A percentile compares a stretch with the other conserved stretches of the same genome.
These are phyloP conservation scores for Podaxis carcinomalis DNA, from an alignment of 768 basidiomycete genomes.

Conservation along the genomic window DNA sequence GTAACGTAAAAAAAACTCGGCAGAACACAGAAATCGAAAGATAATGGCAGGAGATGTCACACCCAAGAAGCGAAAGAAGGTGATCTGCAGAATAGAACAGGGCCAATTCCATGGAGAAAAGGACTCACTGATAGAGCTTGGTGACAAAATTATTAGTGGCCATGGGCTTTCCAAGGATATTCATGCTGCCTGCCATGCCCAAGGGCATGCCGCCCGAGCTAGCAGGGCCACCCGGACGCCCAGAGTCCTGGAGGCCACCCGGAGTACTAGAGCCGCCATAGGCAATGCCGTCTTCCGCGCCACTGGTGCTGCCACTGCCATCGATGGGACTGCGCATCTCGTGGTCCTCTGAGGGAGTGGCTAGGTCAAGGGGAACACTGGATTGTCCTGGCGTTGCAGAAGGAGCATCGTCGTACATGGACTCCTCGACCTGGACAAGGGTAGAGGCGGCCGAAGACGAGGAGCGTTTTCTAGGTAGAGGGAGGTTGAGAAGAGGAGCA, in stretches of 20 bases:
- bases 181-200: slow-evolving; percentile 40
- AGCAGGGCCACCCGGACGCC: slow-evolving; percentile 11
- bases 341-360: slow-evolving; percentile 51
- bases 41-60: not conserved
- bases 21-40: slow-evolving; percentile 9
- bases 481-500: slow-evolving; percentile 47
- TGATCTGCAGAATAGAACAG: slow-evolving; percentile 3
- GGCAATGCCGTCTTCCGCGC: slow-evolving; percentile 33
- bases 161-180: slow-evolving; percentile 61
- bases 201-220: not conserved
- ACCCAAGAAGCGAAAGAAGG: not conserved
- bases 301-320: slow-evolving; percentile 43
- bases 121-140: slow-evolving; percentile 78
- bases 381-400: slow-evolving; percentile 22
- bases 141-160: slow-evolving; percentile 82
- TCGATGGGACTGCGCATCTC: slow-evolving; percentile 50
- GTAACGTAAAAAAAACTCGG: slow-evolving; percentile 9
- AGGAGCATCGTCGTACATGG: slow-evolving; percentile 32
- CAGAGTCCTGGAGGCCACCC: slow-evolving; percentile 13
- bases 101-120: slow-evolving; percentile 11
- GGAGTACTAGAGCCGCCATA: slow-evolving; percentile 8
- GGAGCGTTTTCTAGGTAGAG: slow-evolving; percentile 65
- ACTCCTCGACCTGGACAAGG: slow-evolving; percentile 38
- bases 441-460: slow-evolving; percentile 45
- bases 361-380: slow-evolving; percentile 30